phyloP scores from a whole-genome alignment of 2,329 filamentous ascomycete genomes.

The Phialophora macrospora region DNA sequence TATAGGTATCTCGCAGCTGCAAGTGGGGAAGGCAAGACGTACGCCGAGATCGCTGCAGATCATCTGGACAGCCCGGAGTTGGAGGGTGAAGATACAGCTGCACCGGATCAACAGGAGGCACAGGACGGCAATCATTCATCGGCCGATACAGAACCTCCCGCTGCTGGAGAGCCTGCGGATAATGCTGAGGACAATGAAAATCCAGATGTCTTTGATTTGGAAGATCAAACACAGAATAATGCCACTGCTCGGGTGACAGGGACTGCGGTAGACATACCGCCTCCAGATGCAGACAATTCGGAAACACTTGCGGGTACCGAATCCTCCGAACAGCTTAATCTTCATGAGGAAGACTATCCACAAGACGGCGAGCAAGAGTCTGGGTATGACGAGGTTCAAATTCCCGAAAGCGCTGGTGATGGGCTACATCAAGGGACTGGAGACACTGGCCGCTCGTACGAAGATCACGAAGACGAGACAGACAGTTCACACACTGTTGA shows the following conservation, averaged over 20 bases:
- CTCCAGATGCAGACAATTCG: constrained; percentile 1
- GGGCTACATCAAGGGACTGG: constrained; percentile 8
- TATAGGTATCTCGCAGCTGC: constrained; percentile 58
- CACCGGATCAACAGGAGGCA: constrained; percentile 11
- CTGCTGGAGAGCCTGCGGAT: background rate
- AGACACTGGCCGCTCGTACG: background rate
- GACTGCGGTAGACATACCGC: background rate
- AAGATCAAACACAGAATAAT: background rate
- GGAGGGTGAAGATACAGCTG: constrained; percentile 14
- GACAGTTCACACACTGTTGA: constrained; percentile 33
- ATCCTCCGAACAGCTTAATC: constrained; percentile 6
- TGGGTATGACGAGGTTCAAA: constrained; percentile 14
- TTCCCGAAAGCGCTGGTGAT: background rate
- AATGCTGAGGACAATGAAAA: background rate
- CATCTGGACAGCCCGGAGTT: constrained; percentile 31
- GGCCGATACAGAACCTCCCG: background rate
- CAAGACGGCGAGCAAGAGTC: constrained; percentile 10
- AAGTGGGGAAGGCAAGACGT: constrained; percentile 62
- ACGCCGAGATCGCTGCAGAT: constrained; percentile 52
- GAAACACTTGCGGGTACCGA: constrained; percentile 6
- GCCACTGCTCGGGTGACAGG: background rate
- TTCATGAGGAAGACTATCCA: constrained; percentile 4
- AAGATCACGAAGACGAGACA: constrained; percentile 24
- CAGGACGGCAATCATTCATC: background rate
- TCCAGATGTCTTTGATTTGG: background rate